Evolutionary conservation across 225 moss, liverwort and hornwort genomes (phyloP).

Genomic region (Asterella californica): DNA sequence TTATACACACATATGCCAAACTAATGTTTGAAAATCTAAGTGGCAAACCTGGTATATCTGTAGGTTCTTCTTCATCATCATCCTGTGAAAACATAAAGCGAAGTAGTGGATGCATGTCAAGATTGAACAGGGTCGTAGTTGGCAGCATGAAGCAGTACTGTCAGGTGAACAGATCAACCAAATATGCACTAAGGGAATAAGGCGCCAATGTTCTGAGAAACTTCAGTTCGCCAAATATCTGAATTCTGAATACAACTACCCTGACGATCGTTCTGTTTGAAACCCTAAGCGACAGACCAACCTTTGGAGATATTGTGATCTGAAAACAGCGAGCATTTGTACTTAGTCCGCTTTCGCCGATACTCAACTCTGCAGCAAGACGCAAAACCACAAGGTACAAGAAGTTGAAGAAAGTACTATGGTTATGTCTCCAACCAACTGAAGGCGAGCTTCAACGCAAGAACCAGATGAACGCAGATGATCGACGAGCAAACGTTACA

Average conservation of each 20-base stretch:
- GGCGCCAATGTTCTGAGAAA: too few species aligned
- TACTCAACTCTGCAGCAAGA: constrained; percentile 51
- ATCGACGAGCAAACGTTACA: neutral
- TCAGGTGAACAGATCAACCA: neutral
- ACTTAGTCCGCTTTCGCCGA: constrained; percentile 63
- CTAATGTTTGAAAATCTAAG: constrained; percentile 9
- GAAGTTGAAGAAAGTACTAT: too few species aligned
- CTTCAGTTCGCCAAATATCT: too few species aligned
- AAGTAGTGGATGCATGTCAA: neutral
- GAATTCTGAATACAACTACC: too few species aligned
- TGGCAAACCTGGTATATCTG: constrained; percentile 74
- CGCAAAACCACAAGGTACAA: neutral
- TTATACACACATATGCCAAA: neutral
- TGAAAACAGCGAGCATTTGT: constrained; percentile 77
- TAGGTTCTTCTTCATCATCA: constrained; percentile 93
- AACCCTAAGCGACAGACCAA: constrained; percentile 17
- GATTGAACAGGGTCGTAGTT: neutral
- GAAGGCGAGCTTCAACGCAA: neutral
- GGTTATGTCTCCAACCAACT: neutral
- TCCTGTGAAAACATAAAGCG: constrained; percentile 34
- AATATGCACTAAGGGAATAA: too few species aligned
- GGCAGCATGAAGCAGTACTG: neutral
- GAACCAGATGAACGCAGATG: neutral
- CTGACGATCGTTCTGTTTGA: neutral
- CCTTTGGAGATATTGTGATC: constrained; percentile 89